Conservation (phyloP, 163 green algal genomes). For the Trebouxiophyceae sp. region DNA sequence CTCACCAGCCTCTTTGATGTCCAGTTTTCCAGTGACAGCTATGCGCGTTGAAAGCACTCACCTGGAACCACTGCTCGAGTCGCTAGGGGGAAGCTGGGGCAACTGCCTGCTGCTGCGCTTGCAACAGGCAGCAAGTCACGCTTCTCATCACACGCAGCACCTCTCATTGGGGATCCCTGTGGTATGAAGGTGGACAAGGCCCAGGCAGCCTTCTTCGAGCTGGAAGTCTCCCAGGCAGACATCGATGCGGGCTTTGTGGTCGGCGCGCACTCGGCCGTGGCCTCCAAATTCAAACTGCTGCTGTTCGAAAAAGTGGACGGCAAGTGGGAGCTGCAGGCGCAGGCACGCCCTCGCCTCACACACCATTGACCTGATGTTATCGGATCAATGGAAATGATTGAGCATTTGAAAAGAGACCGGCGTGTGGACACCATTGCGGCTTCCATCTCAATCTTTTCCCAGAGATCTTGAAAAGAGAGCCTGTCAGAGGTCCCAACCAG, state of each 20-base stretch:
- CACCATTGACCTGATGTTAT: too few species aligned
- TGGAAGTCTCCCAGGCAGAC: slow-evolving; percentile 11
- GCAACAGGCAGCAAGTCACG: neutral
- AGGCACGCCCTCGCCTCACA: slow-evolving; percentile 8
- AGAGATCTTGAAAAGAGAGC: too few species aligned
- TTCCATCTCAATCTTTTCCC: too few species aligned
- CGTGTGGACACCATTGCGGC: too few species aligned
- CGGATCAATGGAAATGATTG: neutral
- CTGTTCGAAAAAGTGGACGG: slow-evolving; percentile 14
- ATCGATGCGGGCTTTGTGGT: slow-evolving; percentile 24
- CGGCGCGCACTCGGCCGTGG: slow-evolving; percentile 8
- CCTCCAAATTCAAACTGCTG: slow-evolving; percentile 34
- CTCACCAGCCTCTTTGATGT: too few species aligned
- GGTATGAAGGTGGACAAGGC: slow-evolving; percentile 19
- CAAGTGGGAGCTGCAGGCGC: slow-evolving; percentile 17
- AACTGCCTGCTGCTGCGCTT: neutral
- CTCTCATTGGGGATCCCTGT: neutral
- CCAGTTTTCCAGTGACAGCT: too few species aligned
- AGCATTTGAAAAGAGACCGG: slow-evolving; percentile 5
- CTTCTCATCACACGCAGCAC: neutral
- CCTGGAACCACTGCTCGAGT: too few species aligned
- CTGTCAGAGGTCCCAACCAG: too few species aligned
- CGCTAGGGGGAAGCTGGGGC: too few species aligned
- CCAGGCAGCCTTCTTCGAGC: slow-evolving; percentile 12
- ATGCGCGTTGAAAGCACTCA: too few species aligned